Evolutionary conservation across 148 eudicot species (phyloP).

Genomic region (Drosera capensis): DNA sequence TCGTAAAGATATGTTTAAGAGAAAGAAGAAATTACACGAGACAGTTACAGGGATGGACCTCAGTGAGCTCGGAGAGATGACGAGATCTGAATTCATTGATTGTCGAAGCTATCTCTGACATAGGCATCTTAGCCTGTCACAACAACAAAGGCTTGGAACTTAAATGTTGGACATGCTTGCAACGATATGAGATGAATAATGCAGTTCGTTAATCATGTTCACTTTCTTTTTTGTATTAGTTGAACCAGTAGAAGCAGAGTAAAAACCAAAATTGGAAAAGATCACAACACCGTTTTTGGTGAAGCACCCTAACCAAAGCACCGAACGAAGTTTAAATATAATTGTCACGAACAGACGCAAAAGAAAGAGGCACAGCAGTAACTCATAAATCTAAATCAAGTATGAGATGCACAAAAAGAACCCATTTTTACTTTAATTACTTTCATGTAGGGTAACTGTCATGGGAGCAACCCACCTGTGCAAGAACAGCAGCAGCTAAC

Average conservation of each 20-base stretch:
- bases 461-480: constrained; percentile 39
- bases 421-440: background rate
- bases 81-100: constrained; percentile 95
- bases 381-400: too few relatives aligned
- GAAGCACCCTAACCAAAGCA: too few relatives aligned
- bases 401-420: background rate
- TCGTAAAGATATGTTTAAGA: background rate
- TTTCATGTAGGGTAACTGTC: background rate
- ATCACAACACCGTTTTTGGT: too few relatives aligned
- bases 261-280: too few relatives aligned
- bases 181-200: background rate
- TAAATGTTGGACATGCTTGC: background rate
- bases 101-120: constrained; percentile 80
- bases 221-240: too few relatives aligned
- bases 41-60: constrained; percentile 28
- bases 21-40: background rate
- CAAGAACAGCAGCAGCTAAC: constrained; percentile 93
- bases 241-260: too few relatives aligned
- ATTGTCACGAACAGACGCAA: too few relatives aligned
- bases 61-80: constrained; percentile 83
- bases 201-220: too few relatives aligned
- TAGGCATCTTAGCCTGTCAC: constrained; percentile 71
- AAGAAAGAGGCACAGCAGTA: too few relatives aligned
- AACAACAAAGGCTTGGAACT: constrained; percentile 5
- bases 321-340: too few relatives aligned